Evolutionary conservation across 1,139 yeast species (phyloP).

Genomic region (Geotrichum citri-aurantii): DNA sequence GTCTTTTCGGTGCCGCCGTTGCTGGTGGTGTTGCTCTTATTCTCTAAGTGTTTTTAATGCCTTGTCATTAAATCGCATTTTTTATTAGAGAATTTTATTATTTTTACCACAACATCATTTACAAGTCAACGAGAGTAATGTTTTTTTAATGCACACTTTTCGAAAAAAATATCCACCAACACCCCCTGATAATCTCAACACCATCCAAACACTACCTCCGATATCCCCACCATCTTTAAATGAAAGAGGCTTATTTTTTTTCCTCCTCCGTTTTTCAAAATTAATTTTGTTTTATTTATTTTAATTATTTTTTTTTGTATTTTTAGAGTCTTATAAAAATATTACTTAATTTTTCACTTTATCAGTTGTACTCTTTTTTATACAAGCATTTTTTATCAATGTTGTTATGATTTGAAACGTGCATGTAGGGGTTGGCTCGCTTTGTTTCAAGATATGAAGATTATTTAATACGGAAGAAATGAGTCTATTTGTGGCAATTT

Average conservation of each 20-base stretch:
- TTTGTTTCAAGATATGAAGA: too few species aligned
- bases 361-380: too few species aligned
- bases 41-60: slow-evolving; percentile 40
- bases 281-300: not conserved
- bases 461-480: too few species aligned
- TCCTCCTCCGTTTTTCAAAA: not conserved
- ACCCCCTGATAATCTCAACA: too few species aligned
- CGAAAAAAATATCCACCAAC: too few species aligned
- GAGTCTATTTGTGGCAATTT: too few species aligned
- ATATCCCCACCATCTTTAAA: not conserved
- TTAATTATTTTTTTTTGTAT: too few species aligned
- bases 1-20: slow-evolving; percentile 66
- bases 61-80: not conserved
- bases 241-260: not conserved
- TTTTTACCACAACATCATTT: not conserved
- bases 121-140: not conserved
- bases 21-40: slow-evolving; percentile 70
- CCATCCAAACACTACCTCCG: too few species aligned
- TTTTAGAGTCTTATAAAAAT: not conserved
- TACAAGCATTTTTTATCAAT: too few species aligned
- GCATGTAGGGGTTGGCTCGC: too few species aligned
- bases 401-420: too few species aligned
- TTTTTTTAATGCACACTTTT: not conserved
- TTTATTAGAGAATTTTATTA: not conserved
- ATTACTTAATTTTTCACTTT: not conserved